Conservation (phyloP, 2,329 filamentous ascomycete species). For the Mariannaea elegans region DNA sequence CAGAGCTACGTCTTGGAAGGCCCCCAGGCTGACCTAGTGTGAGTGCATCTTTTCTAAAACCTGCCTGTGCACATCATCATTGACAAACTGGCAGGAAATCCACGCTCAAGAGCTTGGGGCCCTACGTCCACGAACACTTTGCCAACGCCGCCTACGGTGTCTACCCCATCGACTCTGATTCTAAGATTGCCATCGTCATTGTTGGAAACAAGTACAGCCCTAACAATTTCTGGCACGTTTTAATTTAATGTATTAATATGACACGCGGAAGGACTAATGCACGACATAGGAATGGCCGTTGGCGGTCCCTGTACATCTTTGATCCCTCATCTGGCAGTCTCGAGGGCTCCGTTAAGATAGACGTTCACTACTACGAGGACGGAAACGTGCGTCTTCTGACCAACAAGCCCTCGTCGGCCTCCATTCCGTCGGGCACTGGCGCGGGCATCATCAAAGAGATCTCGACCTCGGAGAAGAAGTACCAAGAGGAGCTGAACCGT, state of each 20-base stretch:
- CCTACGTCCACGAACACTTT: conserved; percentile 89
- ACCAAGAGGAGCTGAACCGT: conserved; percentile 94
- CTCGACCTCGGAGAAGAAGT: conserved; percentile 83
- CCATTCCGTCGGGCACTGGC: conserved; percentile 69
- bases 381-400: conserved; percentile 95
- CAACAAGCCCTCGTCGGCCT: conserved; percentile 75
- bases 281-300: conserved; percentile 83
- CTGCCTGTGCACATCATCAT: not conserved
- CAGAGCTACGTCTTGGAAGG: conserved; percentile 85
- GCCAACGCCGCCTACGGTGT: conserved; percentile 82
- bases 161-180: conserved; percentile 81
- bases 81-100: conserved; percentile 70
- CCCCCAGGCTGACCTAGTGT: conserved; percentile 81
- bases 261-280: conserved; percentile 23
- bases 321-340: conserved; percentile 73
- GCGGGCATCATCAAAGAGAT: conserved; percentile 81
- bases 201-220: conserved; percentile 98
- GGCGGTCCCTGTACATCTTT: conserved; percentile 88
- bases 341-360: conserved; percentile 85
- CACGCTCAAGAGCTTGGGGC: conserved; percentile 77
- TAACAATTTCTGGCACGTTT: conserved; percentile 88
- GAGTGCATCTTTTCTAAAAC: conserved; percentile 45
- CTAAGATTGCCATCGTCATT: conserved; percentile 80
- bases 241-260: not conserved
- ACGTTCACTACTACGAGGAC: conserved; percentile 99